These are phyloP conservation scores for Sporothrix sp. DNA, from an alignment of 2,329 filamentous ascomycete species.

Conservation along the genomic window DNA sequence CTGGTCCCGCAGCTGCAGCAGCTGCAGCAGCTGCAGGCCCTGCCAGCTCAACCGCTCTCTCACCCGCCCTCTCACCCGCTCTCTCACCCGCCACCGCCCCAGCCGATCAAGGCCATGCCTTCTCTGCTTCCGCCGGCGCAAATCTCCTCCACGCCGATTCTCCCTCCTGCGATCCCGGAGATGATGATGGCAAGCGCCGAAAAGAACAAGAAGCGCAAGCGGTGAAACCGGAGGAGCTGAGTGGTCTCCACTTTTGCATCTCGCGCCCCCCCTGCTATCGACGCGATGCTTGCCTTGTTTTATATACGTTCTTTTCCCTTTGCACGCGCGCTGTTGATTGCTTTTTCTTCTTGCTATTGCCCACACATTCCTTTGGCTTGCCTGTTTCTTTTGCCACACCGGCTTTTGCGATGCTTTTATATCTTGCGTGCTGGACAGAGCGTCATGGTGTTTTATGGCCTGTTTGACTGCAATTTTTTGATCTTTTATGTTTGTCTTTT, in stretches of 20 bases:
- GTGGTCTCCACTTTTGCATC: neutral
- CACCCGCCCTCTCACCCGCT: neutral
- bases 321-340: neutral
- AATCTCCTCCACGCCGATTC: conserved; percentile 28
- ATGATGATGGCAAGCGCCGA: conserved; percentile 27
- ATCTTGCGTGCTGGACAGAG: conserved; percentile 2
- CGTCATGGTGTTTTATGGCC: conserved; percentile 1
- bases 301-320: neutral
- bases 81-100: neutral
- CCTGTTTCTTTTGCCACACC: neutral
- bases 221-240: conserved; percentile 27
- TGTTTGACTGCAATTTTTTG: conserved; percentile 2
- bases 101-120: conserved; percentile 8
- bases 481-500: neutral
- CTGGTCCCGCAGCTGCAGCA: conserved; percentile 21
- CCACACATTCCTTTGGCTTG: neutral
- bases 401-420: neutral
- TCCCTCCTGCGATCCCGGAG: conserved; percentile 15
- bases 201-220: conserved; percentile 54
- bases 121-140: conserved; percentile 36
- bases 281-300: neutral
- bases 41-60: too few species aligned
- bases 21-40: neutral
- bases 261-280: too few species aligned
- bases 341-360: neutral